phyloP scores from a whole-genome alignment of 441 rosid species.

The Pelargonium hybrid region DNA sequence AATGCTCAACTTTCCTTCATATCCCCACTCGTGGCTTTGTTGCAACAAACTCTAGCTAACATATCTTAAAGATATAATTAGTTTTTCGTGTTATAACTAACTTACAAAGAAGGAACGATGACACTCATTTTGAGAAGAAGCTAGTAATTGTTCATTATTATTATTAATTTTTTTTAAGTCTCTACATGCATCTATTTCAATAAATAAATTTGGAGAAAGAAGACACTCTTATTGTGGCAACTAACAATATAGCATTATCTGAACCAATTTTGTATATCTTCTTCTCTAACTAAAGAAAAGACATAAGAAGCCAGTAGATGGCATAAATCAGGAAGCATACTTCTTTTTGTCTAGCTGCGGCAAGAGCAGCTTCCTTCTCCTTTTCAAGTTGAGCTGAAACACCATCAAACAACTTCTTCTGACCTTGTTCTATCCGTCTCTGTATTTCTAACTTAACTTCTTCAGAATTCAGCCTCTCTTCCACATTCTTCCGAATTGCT shows the following conservation, averaged over 20 bases:
- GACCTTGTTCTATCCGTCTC: constrained; percentile 59
- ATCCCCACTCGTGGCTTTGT: no score
- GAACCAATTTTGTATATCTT: neutral
- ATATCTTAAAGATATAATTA: no score
- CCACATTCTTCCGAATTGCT: constrained; percentile 60
- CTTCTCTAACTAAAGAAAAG: neutral
- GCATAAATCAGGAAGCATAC: constrained; percentile 22
- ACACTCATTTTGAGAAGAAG: no score
- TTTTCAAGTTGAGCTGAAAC: constrained; percentile 71
- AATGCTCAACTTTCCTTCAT: no score
- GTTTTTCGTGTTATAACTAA: no score
- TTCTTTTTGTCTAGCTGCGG: constrained; percentile 68
- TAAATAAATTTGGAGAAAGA: no score
- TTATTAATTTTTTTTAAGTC: neutral
- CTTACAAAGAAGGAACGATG: no score
- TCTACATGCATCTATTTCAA: neutral
- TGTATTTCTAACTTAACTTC: constrained; percentile 61
- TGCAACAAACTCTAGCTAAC: no score
- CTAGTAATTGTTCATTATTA: no score
- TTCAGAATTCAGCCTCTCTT: constrained; percentile 64
- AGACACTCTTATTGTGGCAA: no score
- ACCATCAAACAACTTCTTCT: constrained; percentile 55
- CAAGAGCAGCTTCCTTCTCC: constrained; percentile 60
- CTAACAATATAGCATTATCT: neutral
- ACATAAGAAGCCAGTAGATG: neutral